A percentile compares a stretch with the other conserved stretches of the same genome.
Evolutionary conservation across 305 asterid species (phyloP).

Genomic region (Andrographis paniculata): DNA sequence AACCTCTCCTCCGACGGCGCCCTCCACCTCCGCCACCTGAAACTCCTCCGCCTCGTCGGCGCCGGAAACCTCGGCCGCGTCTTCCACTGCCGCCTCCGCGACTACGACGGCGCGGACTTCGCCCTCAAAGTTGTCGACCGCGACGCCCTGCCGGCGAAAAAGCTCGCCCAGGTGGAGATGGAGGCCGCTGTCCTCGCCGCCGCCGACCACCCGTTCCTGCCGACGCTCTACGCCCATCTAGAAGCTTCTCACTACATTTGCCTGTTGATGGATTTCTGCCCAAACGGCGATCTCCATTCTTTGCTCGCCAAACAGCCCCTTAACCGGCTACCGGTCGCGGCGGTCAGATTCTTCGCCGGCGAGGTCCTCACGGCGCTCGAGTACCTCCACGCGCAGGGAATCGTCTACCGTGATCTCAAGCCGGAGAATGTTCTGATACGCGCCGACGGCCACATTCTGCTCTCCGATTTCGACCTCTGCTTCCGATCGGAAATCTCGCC

Average conservation of each 20-base stretch:
- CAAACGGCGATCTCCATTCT: conserved; percentile 81
- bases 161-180: conserved; percentile 53
- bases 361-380: conserved; percentile 70
- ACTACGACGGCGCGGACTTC: conserved; percentile 64
- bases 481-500: conserved; percentile 45
- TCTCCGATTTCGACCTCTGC: conserved; percentile 84
- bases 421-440: conserved; percentile 78
- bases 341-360: conserved; percentile 67
- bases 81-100: conserved; percentile 76
- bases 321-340: conserved; percentile 32
- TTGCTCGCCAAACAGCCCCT: conserved; percentile 57
- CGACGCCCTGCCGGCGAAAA: conserved; percentile 46
- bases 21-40: conserved; percentile 80
- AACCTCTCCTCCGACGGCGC: conserved; percentile 62
- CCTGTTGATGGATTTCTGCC: conserved; percentile 72
- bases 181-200: conserved; percentile 64
- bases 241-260: conserved; percentile 84
- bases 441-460: conserved; percentile 81
- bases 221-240: conserved; percentile 75
- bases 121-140: conserved; percentile 87
- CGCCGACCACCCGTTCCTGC: conserved; percentile 81
- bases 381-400: conserved; percentile 65
- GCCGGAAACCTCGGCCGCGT: conserved; percentile 91
- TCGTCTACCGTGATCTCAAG: conserved; percentile 74
- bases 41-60: conserved; percentile 72